Percentiles rank a stretch among this genome's conserved stretches.
Conservation (phyloP, 2,329 filamentous ascomycete genomes). For the Nemania diffusa region DNA sequence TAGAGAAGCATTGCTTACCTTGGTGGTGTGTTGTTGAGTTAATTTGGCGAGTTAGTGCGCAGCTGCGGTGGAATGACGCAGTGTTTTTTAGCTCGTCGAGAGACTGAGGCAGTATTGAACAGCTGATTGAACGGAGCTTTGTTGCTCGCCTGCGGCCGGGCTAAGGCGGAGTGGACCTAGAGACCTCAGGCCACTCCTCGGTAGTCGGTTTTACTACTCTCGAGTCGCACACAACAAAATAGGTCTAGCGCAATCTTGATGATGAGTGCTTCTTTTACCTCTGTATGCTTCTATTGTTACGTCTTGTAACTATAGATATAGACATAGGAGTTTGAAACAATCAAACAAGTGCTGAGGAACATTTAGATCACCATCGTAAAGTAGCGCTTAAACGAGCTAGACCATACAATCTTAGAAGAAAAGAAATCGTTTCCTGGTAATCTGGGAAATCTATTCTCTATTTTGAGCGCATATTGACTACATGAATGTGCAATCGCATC, state of each 20-base stretch:
- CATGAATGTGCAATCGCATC: background rate
- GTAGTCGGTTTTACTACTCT: background rate
- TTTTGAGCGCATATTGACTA: background rate
- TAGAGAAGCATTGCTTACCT: conserved; percentile 20
- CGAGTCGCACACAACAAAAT: background rate
- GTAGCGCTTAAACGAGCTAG: background rate
- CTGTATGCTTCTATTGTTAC: no score
- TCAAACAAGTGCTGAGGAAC: background rate
- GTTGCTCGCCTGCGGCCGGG: conserved; percentile 25
- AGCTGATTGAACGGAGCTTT: conserved; percentile 22
- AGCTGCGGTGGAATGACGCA: conserved; percentile 33
- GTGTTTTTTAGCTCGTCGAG: conserved; percentile 13
- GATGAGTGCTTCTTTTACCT: no score
- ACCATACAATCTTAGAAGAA: background rate
- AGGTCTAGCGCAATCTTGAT: background rate
- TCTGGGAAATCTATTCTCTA: background rate
- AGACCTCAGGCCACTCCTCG: conserved; percentile 33
- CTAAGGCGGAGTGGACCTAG: conserved; percentile 29
- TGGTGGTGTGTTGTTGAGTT: conserved; percentile 22
- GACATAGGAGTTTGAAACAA: no score
- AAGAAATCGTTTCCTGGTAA: background rate
- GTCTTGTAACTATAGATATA: no score
- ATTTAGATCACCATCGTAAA: background rate
- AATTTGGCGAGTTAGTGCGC: conserved; percentile 1
- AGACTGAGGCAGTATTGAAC: conserved; percentile 27